These are phyloP conservation scores for Leccinellum albellum DNA, from an alignment of 768 basidiomycete species.

Conservation along the genomic window DNA sequence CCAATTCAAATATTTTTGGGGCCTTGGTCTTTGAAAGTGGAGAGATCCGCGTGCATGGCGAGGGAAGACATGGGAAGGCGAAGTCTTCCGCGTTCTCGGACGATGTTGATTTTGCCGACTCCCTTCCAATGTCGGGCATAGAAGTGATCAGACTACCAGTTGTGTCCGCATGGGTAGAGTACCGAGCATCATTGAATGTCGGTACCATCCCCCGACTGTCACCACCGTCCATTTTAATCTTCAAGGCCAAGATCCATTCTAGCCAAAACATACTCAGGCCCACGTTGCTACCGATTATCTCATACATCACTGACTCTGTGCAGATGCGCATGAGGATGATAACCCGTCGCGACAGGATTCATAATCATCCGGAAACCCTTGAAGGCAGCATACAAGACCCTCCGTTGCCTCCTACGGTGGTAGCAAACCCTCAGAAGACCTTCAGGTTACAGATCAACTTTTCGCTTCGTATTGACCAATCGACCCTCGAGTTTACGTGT, in stretches of 20 bases:
- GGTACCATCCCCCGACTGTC: slow-evolving; percentile 32
- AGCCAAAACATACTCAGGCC: slow-evolving; percentile 85
- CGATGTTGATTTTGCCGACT: slow-evolving; percentile 52
- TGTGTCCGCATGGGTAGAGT: slow-evolving; percentile 81
- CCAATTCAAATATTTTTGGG: slow-evolving; percentile 58
- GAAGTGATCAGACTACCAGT: slow-evolving; percentile 73
- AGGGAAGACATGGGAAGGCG: slow-evolving; percentile 38
- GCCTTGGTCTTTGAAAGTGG: slow-evolving; percentile 83
- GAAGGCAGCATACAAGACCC: slow-evolving; percentile 3
- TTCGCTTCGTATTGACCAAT: slow-evolving; percentile 89
- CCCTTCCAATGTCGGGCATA: slow-evolving; percentile 42
- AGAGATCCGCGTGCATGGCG: slow-evolving; percentile 69
- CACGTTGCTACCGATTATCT: slow-evolving; percentile 78
- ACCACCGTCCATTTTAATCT: slow-evolving; percentile 63
- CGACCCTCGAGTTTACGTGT: slow-evolving; percentile 81
- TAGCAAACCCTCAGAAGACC: slow-evolving; percentile 18
- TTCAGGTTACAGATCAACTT: slow-evolving; percentile 71
- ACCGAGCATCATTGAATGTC: slow-evolving; percentile 52
- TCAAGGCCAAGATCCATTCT: slow-evolving; percentile 86
- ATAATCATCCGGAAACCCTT: slow-evolving; percentile 9
- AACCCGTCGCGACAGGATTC: slow-evolving; percentile 27
- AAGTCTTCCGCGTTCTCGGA: slow-evolving; percentile 37
- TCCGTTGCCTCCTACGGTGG: slow-evolving; percentile 18
- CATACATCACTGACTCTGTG: slow-evolving; percentile 65
- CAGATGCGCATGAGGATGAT: slow-evolving; percentile 65